phyloP scores from a whole-genome alignment of 2,329 filamentous ascomycete genomes.

The Fusarium brachygibbosum region DNA sequence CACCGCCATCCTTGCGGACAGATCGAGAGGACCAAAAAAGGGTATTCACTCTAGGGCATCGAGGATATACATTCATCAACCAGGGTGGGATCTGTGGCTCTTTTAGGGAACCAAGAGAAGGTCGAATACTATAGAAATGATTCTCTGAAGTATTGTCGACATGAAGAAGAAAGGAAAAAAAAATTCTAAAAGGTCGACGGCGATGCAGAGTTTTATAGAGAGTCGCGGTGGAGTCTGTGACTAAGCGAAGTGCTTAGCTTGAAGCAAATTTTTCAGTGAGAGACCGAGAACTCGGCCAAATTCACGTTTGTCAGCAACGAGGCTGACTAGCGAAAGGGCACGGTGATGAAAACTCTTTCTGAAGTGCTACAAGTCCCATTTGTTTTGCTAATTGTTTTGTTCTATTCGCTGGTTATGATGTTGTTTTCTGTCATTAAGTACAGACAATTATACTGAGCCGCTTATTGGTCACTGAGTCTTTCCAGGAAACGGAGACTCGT shows the following conservation, averaged over 20 bases:
- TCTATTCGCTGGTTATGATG: not conserved
- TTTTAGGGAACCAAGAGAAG: slow-evolving; percentile 90
- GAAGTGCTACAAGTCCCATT: not conserved
- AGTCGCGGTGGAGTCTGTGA: not conserved
- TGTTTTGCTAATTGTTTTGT: not conserved
- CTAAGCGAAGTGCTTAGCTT: not conserved
- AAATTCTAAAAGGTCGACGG: slow-evolving; percentile 50
- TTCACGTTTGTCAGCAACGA: not conserved
- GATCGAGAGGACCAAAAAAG: slow-evolving; percentile 45
- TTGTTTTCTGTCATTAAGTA: not conserved
- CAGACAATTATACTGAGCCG: rapidly evolving
- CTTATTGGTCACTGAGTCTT: not conserved
- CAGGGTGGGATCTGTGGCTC: slow-evolving; percentile 88
- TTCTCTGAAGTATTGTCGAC: slow-evolving; percentile 80
- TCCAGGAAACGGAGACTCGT: rapidly evolving
- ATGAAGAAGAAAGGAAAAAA: slow-evolving; percentile 66
- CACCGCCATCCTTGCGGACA: slow-evolving; percentile 68
- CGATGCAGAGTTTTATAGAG: slow-evolving; percentile 32
- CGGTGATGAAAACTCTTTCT: slow-evolving; percentile 3
- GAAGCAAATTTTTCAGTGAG: not conserved
- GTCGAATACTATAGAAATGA: slow-evolving; percentile 99
- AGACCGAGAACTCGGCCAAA: slow-evolving; percentile 1
- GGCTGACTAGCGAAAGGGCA: slow-evolving; percentile 18
- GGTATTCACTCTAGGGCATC: slow-evolving; percentile 62
- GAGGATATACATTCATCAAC: slow-evolving; percentile 75